Evolutionary conservation across 768 basidiomycete species (phyloP).

Genomic region (Kwoniella sp.): DNA sequence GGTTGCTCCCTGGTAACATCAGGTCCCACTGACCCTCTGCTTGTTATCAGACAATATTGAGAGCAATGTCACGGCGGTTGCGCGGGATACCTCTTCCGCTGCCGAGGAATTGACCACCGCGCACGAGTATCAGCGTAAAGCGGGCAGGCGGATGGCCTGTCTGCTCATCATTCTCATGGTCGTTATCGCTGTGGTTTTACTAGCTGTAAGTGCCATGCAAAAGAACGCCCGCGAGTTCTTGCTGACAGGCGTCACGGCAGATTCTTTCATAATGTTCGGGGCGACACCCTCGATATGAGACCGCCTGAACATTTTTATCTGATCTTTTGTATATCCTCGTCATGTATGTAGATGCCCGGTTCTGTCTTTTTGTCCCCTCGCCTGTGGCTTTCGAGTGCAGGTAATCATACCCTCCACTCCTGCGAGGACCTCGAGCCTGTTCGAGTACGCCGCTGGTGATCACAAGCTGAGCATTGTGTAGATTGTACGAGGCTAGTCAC

Average conservation of each 20-base stretch:
- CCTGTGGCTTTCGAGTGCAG: too few species aligned
- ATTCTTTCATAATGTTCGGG: constrained; percentile 8
- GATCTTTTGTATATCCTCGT: too few species aligned
- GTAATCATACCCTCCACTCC: too few species aligned
- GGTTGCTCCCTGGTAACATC: not conserved
- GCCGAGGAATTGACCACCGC: constrained; percentile 83
- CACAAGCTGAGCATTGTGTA: too few species aligned
- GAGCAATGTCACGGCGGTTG: constrained; percentile 81
- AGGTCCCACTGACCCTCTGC: not conserved
- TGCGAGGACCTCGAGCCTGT: too few species aligned
- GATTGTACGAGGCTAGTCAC: too few species aligned
- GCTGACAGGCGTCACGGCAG: not conserved
- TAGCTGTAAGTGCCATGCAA: constrained; percentile 69
- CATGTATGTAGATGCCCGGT: too few species aligned
- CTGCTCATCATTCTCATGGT: constrained; percentile 80
- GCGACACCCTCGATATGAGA: too few species aligned
- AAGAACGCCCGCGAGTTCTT: too few species aligned
- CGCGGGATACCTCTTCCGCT: constrained; percentile 73
- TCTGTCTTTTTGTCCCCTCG: too few species aligned
- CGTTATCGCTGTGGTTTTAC: constrained; percentile 79
- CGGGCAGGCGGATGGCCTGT: constrained; percentile 83
- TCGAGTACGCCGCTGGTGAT: too few species aligned
- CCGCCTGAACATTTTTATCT: too few species aligned
- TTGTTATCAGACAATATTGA: constrained; percentile 83
- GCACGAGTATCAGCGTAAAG: constrained; percentile 88